Percentiles rank a stretch among this genome's conserved stretches.
These are phyloP conservation scores for Cetraspora pellucida DNA, from an alignment of 192 early-diverging fungal genomes.

Conservation along the genomic window DNA sequence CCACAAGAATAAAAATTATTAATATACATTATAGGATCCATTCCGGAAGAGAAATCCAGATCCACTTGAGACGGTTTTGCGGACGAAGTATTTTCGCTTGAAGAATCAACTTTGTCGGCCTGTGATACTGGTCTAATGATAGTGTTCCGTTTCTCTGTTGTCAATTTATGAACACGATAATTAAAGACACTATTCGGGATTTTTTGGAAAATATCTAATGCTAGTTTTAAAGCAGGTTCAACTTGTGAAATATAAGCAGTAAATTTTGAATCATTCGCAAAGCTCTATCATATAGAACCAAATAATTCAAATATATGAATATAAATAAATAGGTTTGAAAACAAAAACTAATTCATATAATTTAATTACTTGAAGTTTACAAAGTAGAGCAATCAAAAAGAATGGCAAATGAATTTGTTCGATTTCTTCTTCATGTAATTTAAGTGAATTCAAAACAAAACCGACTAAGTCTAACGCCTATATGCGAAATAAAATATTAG, in stretches of 20 bases:
- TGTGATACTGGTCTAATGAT: no score
- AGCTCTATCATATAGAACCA: slow-evolving; percentile 5
- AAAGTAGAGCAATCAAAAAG: slow-evolving; percentile 62
- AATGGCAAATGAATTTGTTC: slow-evolving; percentile 82
- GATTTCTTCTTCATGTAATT: slow-evolving; percentile 81
- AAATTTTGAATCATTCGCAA: slow-evolving; percentile 26
- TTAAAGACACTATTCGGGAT: slow-evolving; percentile 41
- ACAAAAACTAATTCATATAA: background rate
- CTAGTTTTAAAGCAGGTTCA: slow-evolving; percentile 36
- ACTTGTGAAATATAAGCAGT: slow-evolving; percentile 36
- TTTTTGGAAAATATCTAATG: slow-evolving; percentile 39
- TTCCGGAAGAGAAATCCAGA: slow-evolving; percentile 43
- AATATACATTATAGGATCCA: slow-evolving; percentile 49
- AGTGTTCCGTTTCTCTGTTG: background rate
- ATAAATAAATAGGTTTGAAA: background rate
- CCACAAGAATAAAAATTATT: slow-evolving; percentile 50
- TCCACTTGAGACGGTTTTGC: slow-evolving; percentile 38
- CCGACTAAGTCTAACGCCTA: slow-evolving; percentile 62
- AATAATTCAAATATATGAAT: background rate
- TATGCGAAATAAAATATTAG: slow-evolving; percentile 14
- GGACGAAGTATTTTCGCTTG: slow-evolving; percentile 37
- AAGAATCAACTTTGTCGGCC: slow-evolving; percentile 37
- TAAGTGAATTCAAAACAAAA: slow-evolving; percentile 75
- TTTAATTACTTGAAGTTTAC: slow-evolving; percentile 51
- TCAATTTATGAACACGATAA: background rate